phyloP scores from a whole-genome alignment of 208 protist genomes.

The Leishmania arabica region DNA sequence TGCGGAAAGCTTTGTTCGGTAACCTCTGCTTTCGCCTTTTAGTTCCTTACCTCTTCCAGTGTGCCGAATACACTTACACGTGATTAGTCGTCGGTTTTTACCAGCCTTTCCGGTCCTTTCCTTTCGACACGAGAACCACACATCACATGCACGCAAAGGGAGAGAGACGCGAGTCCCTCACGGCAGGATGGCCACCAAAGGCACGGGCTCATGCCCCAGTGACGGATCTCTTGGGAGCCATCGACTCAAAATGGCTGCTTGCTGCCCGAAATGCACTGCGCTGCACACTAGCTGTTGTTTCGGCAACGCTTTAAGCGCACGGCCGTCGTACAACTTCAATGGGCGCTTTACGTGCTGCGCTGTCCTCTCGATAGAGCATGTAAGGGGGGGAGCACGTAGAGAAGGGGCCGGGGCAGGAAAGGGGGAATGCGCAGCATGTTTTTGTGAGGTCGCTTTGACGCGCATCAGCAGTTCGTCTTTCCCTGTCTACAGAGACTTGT shows the following conservation, averaged over 20 bases:
- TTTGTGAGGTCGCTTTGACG: neutral
- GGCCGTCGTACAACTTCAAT: neutral
- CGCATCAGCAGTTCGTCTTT: neutral
- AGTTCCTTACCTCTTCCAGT: neutral
- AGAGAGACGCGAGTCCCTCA: neutral
- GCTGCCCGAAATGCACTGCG: neutral
- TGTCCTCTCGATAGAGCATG: neutral
- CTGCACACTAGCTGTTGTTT: neutral
- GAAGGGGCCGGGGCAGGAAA: neutral
- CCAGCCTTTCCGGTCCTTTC: neutral
- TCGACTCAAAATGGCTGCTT: neutral
- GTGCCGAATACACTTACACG: neutral
- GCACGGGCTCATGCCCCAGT: neutral
- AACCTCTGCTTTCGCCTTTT: neutral
- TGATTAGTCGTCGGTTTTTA: neutral
- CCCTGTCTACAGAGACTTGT: conserved; percentile 57
- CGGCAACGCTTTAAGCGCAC: neutral
- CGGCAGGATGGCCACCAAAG: neutral
- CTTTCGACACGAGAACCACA: neutral
- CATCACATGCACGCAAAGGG: neutral
- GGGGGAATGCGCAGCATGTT: neutral
- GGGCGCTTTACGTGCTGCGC: neutral
- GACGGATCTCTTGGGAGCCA: neutral
- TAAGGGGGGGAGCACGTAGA: neutral
- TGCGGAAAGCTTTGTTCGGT: neutral